Percentiles rank a stretch among this genome's conserved stretches.
These are phyloP conservation scores for Salix viminalis DNA, from an alignment of 345 rosid species.

Conservation along the genomic window DNA sequence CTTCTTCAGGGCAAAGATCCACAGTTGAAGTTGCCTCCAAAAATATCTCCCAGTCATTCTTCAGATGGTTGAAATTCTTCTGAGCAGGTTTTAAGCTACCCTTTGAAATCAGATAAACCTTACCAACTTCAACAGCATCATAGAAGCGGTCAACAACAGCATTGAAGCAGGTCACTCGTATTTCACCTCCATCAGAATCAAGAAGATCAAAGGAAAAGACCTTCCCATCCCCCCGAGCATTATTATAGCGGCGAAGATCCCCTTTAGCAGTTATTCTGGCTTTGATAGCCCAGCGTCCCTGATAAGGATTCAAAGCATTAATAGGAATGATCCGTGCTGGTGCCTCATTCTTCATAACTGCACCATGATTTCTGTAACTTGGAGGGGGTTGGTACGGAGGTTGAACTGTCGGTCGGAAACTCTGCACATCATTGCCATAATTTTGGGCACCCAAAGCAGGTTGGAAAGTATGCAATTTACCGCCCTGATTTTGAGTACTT, in stretches of 20 bases:
- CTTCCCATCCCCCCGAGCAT: constrained; percentile 87
- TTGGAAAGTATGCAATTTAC: constrained; percentile 9
- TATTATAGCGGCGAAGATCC: constrained; percentile 80
- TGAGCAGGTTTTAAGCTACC: constrained; percentile 85
- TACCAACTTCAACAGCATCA: constrained; percentile 71
- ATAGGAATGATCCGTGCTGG: constrained; percentile 76
- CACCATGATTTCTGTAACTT: constrained; percentile 62
- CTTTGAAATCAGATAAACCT: constrained; percentile 74
- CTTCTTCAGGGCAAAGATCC: constrained; percentile 74
- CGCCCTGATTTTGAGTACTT: constrained; percentile 12
- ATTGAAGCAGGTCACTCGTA: constrained; percentile 84
- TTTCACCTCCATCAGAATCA: constrained; percentile 89
- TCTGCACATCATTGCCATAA: constrained; percentile 35
- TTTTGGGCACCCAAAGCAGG: constrained; percentile 21
- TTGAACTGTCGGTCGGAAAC: constrained; percentile 61
- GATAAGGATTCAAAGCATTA: constrained; percentile 83
- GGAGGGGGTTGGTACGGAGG: constrained; percentile 79
- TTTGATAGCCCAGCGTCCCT: constrained; percentile 90
- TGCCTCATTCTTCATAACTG: constrained; percentile 87
- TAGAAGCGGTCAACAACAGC: constrained; percentile 77
- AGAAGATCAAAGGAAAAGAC: constrained; percentile 90
- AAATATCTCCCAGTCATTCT: constrained; percentile 86
- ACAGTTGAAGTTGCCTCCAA: constrained; percentile 76
- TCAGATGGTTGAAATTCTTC: constrained; percentile 83
- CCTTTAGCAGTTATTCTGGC: constrained; percentile 92